Conservation (phyloP, 176 grass and related monocot species). For the Aechmea fasciata region DNA sequence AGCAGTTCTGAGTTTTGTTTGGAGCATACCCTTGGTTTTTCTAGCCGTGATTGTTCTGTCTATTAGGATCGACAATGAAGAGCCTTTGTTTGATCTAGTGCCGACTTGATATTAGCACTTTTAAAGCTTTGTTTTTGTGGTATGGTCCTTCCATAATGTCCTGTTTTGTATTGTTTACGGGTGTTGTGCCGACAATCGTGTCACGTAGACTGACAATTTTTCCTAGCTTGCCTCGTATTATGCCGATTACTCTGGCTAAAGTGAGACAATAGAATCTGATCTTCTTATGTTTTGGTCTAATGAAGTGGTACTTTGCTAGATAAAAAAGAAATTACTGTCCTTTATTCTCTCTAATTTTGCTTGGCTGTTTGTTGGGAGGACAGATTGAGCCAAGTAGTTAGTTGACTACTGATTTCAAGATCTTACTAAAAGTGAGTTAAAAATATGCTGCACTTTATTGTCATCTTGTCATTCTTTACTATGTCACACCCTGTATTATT, state of each 20-base stretch:
- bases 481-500: no score
- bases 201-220: neutral
- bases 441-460: no score
- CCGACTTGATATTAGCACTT: slow-evolving; percentile 40
- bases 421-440: no score
- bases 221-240: neutral
- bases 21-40: slow-evolving; percentile 29
- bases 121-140: neutral
- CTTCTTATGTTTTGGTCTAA: neutral
- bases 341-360: no score
- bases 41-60: slow-evolving; percentile 25
- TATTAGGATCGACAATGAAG: slow-evolving; percentile 34
- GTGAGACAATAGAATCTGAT: neutral
- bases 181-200: neutral
- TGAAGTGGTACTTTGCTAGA: neutral
- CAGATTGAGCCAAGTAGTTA: no score
- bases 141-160: no score
- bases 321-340: neutral
- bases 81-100: slow-evolving; percentile 41
- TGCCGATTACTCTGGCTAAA: neutral
- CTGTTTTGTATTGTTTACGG: neutral
- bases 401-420: no score
- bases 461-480: no score
- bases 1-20: slow-evolving; percentile 18
- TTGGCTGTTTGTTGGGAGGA: no score